These are phyloP conservation scores for Eimeria brunetti DNA, from an alignment of 169 alveolate genomes.

Conservation along the genomic window DNA sequence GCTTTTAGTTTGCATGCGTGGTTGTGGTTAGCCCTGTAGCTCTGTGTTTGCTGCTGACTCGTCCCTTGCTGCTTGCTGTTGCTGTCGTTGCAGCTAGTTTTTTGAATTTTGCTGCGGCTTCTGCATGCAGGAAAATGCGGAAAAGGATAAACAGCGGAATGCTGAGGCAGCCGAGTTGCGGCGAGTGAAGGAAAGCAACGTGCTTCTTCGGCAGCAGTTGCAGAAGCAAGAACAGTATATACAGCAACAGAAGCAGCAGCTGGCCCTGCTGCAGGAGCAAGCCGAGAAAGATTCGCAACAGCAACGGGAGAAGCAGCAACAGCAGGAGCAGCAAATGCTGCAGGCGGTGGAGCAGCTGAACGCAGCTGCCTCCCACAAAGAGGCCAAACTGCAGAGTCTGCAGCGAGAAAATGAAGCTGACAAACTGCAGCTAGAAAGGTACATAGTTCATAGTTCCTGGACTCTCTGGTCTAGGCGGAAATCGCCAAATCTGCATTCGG, in stretches of 20 bases:
- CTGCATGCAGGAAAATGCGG: slow-evolving; percentile 21
- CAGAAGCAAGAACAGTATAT: slow-evolving; percentile 46
- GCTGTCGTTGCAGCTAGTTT: neutral
- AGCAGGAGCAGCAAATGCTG: slow-evolving; percentile 57
- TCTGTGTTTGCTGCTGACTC: neutral
- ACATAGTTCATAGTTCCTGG: neutral
- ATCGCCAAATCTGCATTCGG: neutral
- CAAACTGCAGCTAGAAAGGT: slow-evolving; percentile 51
- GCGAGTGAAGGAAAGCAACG: neutral
- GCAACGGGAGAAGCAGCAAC: slow-evolving; percentile 39
- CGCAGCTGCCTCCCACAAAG: slow-evolving; percentile 50
- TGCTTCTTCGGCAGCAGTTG: slow-evolving; percentile 14
- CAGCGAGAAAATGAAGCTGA: slow-evolving; percentile 36
- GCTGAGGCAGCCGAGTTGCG: slow-evolving; percentile 39
- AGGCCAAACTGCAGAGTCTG: slow-evolving; percentile 45
- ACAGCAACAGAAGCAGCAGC: slow-evolving; percentile 23
- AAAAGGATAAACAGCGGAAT: neutral
- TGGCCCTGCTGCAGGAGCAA: slow-evolving; percentile 20
- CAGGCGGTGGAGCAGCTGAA: slow-evolving; percentile 45
- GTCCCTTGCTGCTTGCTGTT: neutral
- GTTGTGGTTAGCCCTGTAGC: neutral
- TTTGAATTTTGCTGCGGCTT: neutral
- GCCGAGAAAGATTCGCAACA: slow-evolving; percentile 33
- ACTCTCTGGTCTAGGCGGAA: neutral
- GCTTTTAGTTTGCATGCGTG: neutral